Percentiles rank a stretch among this genome's conserved stretches.
Evolutionary conservation across 208 protist genomes (phyloP).

Genomic region (Crithidia brevicula): DNA sequence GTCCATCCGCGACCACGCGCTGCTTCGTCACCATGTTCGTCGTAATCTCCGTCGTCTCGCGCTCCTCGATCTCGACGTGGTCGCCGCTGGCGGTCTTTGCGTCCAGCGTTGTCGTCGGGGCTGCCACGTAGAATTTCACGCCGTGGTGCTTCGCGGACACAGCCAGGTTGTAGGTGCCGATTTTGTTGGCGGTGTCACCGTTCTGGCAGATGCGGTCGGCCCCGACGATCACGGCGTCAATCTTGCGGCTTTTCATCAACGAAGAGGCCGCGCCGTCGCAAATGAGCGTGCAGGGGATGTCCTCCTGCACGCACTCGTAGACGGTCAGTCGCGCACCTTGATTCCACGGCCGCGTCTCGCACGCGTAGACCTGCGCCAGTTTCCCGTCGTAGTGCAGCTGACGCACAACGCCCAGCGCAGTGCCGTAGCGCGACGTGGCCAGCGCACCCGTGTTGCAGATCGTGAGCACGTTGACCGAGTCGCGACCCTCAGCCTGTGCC

Average conservation of each 20-base stretch:
- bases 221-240: slow-evolving; percentile 93
- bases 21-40: slow-evolving; percentile 78
- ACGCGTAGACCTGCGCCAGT: slow-evolving; percentile 91
- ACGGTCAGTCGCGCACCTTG: slow-evolving; percentile 95
- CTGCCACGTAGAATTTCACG: slow-evolving; percentile 94
- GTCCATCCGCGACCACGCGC: slow-evolving; percentile 85
- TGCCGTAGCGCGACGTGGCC: slow-evolving; percentile 93
- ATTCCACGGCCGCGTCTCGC: slow-evolving; percentile 96
- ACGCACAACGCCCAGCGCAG: slow-evolving; percentile 94
- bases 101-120: slow-evolving; percentile 93
- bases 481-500: slow-evolving; percentile 24
- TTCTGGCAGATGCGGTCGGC: slow-evolving; percentile 95
- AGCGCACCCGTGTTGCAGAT: slow-evolving; percentile 96
- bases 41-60: slow-evolving; percentile 90
- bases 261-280: slow-evolving; percentile 90
- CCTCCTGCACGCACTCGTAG: slow-evolving; percentile 95
- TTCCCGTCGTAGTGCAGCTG: slow-evolving; percentile 78
- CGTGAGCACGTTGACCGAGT: slow-evolving; percentile 81
- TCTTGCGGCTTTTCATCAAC: slow-evolving; percentile 58
- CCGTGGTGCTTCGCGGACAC: slow-evolving; percentile 90
- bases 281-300: slow-evolving; percentile 93
- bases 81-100: slow-evolving; percentile 75
- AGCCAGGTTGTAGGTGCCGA: slow-evolving; percentile 95
- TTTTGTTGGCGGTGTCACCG: slow-evolving; percentile 97
- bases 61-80: slow-evolving; percentile 94